Conservation (phyloP, 108 stramenopile genomes). For the Pseudonitzschia multiseries region DNA sequence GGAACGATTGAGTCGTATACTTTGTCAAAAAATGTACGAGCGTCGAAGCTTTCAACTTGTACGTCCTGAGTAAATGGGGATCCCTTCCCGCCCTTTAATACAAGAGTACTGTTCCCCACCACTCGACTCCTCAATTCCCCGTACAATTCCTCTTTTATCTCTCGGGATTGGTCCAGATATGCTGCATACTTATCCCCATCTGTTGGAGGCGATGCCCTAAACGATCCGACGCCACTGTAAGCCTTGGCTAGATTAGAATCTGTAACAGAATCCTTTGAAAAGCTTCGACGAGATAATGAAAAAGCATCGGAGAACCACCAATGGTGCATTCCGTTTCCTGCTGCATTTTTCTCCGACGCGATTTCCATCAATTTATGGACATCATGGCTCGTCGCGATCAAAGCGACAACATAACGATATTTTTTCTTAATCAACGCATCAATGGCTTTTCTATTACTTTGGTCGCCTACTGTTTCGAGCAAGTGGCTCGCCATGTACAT, state of each 20-base stretch:
- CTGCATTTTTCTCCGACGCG: background rate
- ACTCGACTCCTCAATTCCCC: too few relatives aligned
- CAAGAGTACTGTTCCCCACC: too few relatives aligned
- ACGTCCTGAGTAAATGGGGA: conserved; percentile 6
- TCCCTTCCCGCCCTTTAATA: conserved; percentile 22
- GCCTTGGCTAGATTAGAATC: conserved; percentile 40
- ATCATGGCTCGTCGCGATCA: background rate
- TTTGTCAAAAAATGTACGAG: background rate
- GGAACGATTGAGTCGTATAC: background rate
- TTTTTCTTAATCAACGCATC: background rate
- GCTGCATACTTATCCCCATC: conserved; percentile 6
- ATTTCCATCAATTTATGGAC: background rate
- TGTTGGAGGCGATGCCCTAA: conserved; percentile 10
- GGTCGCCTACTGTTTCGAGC: background rate
- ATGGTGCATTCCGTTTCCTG: conserved; percentile 17
- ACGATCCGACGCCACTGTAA: conserved; percentile 31
- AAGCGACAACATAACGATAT: background rate
- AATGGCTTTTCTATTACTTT: background rate
- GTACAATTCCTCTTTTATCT: conserved; percentile 6
- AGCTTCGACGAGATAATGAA: conserved; percentile 20
- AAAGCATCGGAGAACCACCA: conserved; percentile 53
- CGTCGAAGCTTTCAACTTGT: background rate
- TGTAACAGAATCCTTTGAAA: conserved; percentile 23
- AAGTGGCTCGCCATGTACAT: background rate
- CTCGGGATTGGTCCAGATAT: conserved; percentile 2